phyloP scores from a whole-genome alignment of 176 grass and related monocot genomes.

The Elymus sibiricus region DNA sequence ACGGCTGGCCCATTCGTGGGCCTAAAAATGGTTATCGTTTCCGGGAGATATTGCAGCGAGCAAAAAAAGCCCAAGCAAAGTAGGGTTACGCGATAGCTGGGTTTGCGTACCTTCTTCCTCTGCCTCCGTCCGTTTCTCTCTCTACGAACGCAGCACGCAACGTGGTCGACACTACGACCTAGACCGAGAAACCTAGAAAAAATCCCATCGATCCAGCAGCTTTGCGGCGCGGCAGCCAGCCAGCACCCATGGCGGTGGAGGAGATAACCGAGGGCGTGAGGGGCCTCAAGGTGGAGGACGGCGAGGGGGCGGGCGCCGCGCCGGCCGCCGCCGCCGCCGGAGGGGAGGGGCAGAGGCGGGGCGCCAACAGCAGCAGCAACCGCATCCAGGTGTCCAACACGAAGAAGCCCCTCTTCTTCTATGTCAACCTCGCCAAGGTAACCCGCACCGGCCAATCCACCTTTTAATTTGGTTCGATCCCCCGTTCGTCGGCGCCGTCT shows the following conservation, averaged over 20 bases:
- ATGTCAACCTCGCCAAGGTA: constrained; percentile 98
- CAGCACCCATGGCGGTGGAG: constrained; percentile 43
- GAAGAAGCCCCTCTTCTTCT: constrained; percentile 95
- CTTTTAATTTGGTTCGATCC: background rate
- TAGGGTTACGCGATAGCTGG: background rate
- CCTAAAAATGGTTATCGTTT: too few relatives aligned
- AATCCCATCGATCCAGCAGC: background rate
- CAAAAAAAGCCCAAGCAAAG: background rate
- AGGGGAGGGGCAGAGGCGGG: constrained; percentile 33
- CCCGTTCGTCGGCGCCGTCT: background rate
- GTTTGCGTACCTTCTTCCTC: background rate
- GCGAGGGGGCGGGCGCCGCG: background rate
- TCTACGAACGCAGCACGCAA: background rate
- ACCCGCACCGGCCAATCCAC: background rate
- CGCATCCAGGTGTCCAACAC: constrained; percentile 94
- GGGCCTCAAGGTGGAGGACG: constrained; percentile 34
- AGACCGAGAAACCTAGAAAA: background rate
- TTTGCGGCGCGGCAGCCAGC: background rate
- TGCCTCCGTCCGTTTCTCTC: background rate
- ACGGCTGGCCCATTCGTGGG: too few relatives aligned
- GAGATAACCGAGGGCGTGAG: constrained; percentile 76
- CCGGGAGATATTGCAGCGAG: too few relatives aligned
- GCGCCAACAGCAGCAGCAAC: constrained; percentile 48
- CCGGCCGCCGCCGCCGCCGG: background rate
- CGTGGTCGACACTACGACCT: background rate